phyloP scores from a whole-genome alignment of 192 early-diverging fungal genomes.

The Haplosporangium gracile region DNA sequence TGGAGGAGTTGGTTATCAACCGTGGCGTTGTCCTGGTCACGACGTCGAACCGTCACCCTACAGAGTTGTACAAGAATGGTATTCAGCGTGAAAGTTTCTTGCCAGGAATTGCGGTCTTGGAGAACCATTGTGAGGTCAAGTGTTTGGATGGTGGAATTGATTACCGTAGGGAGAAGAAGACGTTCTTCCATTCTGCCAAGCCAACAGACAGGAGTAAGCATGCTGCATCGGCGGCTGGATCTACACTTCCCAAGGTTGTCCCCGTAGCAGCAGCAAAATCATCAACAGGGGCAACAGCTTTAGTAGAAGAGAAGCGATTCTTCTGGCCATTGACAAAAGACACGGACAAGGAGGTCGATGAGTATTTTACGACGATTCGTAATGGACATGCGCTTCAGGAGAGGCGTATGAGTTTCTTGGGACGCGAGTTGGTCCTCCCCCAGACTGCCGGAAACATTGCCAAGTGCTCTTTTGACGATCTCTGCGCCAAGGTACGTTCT shows the following conservation, averaged over 20 bases:
- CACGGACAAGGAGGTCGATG: constrained; percentile 62
- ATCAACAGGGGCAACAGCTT: constrained; percentile 25
- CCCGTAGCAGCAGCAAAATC: neutral
- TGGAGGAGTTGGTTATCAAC: constrained; percentile 83
- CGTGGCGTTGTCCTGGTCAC: constrained; percentile 90
- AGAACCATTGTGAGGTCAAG: constrained; percentile 84
- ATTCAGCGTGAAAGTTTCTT: constrained; percentile 94
- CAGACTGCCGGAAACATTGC: constrained; percentile 76
- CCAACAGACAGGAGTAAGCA: constrained; percentile 32
- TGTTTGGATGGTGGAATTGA: constrained; percentile 92
- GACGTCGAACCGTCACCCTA: constrained; percentile 94
- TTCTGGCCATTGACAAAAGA: constrained; percentile 74
- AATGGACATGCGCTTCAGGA: constrained; percentile 55
- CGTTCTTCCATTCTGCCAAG: constrained; percentile 46
- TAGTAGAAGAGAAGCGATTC: constrained; percentile 74
- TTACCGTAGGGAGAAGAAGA: constrained; percentile 74
- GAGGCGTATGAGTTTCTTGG: constrained; percentile 76
- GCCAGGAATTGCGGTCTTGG: constrained; percentile 91
- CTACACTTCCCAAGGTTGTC: constrained; percentile 51
- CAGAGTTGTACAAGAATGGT: constrained; percentile 96
- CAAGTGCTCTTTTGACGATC: constrained; percentile 79
- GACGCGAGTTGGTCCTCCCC: constrained; percentile 78
- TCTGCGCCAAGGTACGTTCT: constrained; percentile 71
- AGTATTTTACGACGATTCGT: constrained; percentile 28
- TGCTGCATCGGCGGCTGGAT: constrained; percentile 47